These are phyloP conservation scores for Pelargonium nanum DNA, from an alignment of 345 rosid species.

Conservation along the genomic window DNA sequence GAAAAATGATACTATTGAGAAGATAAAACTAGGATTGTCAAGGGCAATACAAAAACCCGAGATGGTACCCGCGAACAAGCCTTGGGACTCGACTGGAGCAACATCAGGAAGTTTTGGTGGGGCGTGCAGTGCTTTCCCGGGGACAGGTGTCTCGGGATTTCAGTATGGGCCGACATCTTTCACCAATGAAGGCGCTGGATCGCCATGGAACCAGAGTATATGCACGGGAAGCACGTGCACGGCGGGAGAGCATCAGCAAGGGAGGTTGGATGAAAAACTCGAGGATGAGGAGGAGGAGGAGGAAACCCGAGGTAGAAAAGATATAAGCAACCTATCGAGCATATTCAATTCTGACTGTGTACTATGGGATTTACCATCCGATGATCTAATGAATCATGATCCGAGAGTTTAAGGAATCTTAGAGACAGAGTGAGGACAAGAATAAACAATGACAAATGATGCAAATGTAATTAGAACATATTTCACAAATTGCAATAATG, in stretches of 20 bases:
- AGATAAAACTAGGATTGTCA: conserved; percentile 51
- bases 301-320: conserved; percentile 40
- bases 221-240: conserved; percentile 47
- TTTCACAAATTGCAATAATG: conserved; percentile 1
- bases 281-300: conserved; percentile 44
- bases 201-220: conserved; percentile 50
- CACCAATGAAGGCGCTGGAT: conserved; percentile 40
- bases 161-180: conserved; percentile 38
- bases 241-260: conserved; percentile 33
- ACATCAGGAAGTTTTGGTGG: conserved; percentile 28
- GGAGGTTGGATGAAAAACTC: conserved; percentile 19
- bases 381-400: conserved; percentile 46
- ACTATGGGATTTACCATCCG: conserved; percentile 76
- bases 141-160: conserved; percentile 17
- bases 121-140: conserved; percentile 23
- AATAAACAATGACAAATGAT: conserved; percentile 3
- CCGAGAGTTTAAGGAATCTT: conserved; percentile 28
- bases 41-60: conserved; percentile 54
- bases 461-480: conserved; percentile 22
- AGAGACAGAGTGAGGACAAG: conserved; percentile 3
- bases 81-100: conserved; percentile 25
- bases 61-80: conserved; percentile 27
- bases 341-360: conserved; percentile 63
- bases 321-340: conserved; percentile 30
- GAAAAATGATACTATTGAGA: conserved; percentile 42